These are phyloP conservation scores for Aureobasidium subglaciale DNA, from an alignment of 2,329 filamentous ascomycete species.

Conservation along the genomic window DNA sequence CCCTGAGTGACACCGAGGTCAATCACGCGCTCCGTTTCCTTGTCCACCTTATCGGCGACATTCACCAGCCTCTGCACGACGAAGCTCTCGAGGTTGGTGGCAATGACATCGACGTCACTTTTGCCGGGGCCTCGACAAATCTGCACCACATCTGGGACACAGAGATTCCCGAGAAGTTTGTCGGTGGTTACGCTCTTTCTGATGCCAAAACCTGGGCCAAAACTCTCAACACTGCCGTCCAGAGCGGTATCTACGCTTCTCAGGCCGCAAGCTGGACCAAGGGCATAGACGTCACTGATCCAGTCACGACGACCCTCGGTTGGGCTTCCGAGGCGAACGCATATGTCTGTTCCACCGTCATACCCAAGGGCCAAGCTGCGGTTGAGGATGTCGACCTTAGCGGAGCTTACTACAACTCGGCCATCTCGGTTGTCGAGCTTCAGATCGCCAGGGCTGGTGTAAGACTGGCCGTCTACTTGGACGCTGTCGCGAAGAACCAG, in stretches of 20 bases:
- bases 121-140: constrained; percentile 34
- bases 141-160: constrained; percentile 41
- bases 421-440: constrained; percentile 33
- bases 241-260: constrained; percentile 32
- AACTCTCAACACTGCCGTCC: constrained; percentile 32
- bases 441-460: constrained; percentile 40
- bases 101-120: constrained; percentile 39
- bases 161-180: constrained; percentile 36
- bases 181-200: constrained; percentile 32
- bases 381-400: constrained; percentile 33
- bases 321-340: constrained; percentile 39
- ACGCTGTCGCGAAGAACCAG: constrained; percentile 26
- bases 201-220: constrained; percentile 34
- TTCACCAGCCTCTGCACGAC: constrained; percentile 62
- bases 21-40: constrained; percentile 44
- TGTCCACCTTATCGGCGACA: constrained; percentile 59
- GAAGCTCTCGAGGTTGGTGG: constrained; percentile 41
- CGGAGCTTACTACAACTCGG: constrained; percentile 26
- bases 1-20: constrained; percentile 28
- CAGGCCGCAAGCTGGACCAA: constrained; percentile 30
- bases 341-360: constrained; percentile 36
- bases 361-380: constrained; percentile 32
- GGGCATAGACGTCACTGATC: constrained; percentile 31
- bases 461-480: constrained; percentile 30
- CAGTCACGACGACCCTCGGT: constrained; percentile 30